Evolutionary conservation across 345 rosid species (phyloP).

Genomic region (Pseudoturritis turrita): DNA sequence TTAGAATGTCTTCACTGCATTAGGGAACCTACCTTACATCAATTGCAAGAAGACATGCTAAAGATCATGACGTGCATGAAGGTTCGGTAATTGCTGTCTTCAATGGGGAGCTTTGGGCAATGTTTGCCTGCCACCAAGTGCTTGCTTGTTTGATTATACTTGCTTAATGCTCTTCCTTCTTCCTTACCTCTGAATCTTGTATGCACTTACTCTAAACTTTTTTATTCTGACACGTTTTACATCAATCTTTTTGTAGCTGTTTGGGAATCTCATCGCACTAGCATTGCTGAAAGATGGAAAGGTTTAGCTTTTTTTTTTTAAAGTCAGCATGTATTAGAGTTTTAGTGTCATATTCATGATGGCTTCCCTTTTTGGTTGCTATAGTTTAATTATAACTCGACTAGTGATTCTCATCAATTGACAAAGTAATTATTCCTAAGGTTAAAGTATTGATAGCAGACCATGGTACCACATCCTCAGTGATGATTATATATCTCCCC

Average conservation of each 20-base stretch:
- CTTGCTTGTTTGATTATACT: background rate
- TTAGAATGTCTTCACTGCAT: background rate
- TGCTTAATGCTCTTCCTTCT: background rate
- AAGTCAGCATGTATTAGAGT: background rate
- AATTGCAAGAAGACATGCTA: constrained; percentile 73
- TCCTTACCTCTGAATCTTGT: background rate
- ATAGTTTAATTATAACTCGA: background rate
- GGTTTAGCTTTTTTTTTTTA: constrained; percentile 31
- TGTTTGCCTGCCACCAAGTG: constrained; percentile 89
- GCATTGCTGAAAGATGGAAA: constrained; percentile 54
- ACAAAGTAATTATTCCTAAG: background rate
- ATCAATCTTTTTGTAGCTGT: constrained; percentile 46
- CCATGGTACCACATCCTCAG: background rate
- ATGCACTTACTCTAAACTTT: background rate
- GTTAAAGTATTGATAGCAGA: background rate
- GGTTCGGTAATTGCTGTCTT: constrained; percentile 71
- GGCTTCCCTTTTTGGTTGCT: too few species aligned
- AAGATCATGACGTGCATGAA: constrained; percentile 52
- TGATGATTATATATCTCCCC: background rate
- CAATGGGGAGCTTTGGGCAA: constrained; percentile 93
- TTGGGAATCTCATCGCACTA: constrained; percentile 84
- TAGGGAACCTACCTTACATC: constrained; percentile 95
- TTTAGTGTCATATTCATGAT: background rate
- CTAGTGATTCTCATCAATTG: background rate
- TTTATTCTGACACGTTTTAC: background rate